A percentile compares a stretch with the other conserved stretches of the same genome.
Conservation (phyloP, 2,329 filamentous ascomycete genomes). For the Colletotrichum sp. region DNA sequence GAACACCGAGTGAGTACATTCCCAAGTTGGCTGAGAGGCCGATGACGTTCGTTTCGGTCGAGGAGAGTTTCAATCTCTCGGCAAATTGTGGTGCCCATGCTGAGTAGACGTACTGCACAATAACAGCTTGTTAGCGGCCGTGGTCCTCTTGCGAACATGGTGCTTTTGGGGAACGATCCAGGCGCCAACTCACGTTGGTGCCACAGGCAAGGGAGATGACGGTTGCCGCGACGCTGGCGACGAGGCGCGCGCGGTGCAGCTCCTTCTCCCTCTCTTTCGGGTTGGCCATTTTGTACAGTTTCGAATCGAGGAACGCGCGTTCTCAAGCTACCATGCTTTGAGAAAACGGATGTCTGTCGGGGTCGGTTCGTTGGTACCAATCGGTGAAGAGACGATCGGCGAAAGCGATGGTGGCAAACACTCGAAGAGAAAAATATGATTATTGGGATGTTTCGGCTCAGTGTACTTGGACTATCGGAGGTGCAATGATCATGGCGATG, state of each 20-base stretch:
- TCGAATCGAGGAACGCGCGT: neutral
- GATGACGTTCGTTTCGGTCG: conserved; percentile 93
- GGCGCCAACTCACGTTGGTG: conserved; percentile 73
- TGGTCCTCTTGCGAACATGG: neutral
- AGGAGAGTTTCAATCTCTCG: conserved; percentile 81
- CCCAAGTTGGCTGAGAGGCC: conserved; percentile 86
- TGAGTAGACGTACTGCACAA: conserved; percentile 88
- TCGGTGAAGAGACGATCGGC: neutral
- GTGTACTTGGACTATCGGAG: conserved; percentile 12
- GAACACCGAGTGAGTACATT: conserved; percentile 92
- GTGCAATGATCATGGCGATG: conserved; percentile 9
- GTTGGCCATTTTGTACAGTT: conserved; percentile 4
- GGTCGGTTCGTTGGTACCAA: neutral
- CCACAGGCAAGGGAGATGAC: conserved; percentile 87
- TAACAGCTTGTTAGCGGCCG: neutral
- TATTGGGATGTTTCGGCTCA: neutral
- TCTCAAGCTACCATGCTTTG: conserved; percentile 11
- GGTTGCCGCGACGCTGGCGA: conserved; percentile 87
- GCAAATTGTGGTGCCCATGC: conserved; percentile 98
- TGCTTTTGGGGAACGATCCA: neutral
- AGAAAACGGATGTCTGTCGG: neutral
- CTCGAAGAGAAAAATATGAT: neutral
- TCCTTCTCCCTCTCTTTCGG: conserved; percentile 50
- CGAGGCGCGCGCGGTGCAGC: conserved; percentile 69
- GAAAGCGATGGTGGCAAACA: neutral